Conservation (phyloP, 2,329 filamentous ascomycete genomes). For the Fusarium udum region DNA sequence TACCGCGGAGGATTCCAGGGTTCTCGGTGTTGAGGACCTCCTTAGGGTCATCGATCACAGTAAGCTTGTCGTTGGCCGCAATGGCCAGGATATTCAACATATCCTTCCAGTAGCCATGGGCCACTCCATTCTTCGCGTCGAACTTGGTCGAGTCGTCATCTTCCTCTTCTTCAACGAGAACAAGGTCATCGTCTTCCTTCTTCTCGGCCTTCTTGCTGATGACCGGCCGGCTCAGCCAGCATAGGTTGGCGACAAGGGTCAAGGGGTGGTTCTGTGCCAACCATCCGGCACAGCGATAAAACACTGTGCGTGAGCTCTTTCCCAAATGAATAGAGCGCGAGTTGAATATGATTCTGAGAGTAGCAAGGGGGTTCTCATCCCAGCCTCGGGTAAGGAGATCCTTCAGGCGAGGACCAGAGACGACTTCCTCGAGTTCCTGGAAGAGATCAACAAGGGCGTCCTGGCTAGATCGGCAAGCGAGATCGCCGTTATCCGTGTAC, state of each 20-base stretch:
- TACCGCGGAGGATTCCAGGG: conserved; percentile 35
- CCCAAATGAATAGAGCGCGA: conserved; percentile 69
- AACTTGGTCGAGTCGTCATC: conserved; percentile 50
- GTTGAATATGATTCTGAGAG: conserved; percentile 69
- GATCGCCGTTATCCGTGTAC: conserved; percentile 62
- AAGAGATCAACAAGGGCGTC: conserved; percentile 64
- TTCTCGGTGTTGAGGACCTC: conserved; percentile 54
- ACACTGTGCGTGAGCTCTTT: conserved; percentile 58
- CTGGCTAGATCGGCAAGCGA: conserved; percentile 58
- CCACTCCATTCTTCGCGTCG: conserved; percentile 58
- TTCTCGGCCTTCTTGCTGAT: conserved; percentile 63
- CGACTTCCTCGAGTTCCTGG: conserved; percentile 57
- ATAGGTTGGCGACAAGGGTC: conserved; percentile 63
- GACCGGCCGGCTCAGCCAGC: conserved; percentile 64
- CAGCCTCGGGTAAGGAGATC: conserved; percentile 60
- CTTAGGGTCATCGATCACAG: conserved; percentile 51
- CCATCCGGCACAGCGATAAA: conserved; percentile 67
- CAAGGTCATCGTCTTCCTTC: conserved; percentile 49
- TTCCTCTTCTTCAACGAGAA: conserved; percentile 46
- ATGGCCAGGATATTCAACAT: conserved; percentile 66
- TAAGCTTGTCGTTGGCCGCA: conserved; percentile 58
- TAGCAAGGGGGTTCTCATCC: conserved; percentile 56
- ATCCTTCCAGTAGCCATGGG: conserved; percentile 72
- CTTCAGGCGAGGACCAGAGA: conserved; percentile 50
- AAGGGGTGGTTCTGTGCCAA: conserved; percentile 63